Percentiles rank a stretch among this genome's conserved stretches.
These are phyloP conservation scores for Termitomyces sp. DNA, from an alignment of 768 basidiomycete genomes.

Conservation along the genomic window DNA sequence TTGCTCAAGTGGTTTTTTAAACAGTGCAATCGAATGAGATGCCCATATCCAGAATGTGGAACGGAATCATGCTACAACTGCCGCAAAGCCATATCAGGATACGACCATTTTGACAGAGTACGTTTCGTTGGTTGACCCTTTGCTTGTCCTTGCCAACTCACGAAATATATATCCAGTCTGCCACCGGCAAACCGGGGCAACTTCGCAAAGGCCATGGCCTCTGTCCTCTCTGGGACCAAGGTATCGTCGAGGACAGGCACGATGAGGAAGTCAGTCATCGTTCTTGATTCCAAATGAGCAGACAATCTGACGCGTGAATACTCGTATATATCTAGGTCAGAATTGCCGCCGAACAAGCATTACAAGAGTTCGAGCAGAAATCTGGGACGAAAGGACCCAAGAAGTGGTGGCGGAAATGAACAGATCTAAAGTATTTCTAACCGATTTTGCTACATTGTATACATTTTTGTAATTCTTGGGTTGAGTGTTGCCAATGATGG, in stretches of 20 bases:
- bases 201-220: constrained; percentile 26
- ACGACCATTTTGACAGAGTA: constrained; percentile 72
- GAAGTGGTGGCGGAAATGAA: neutral
- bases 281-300: neutral
- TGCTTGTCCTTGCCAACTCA: constrained; percentile 15
- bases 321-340: constrained; percentile 55
- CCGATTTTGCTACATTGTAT: neutral
- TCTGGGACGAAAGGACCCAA: constrained; percentile 18
- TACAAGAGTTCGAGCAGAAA: constrained; percentile 53
- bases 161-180: constrained; percentile 18
- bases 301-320: neutral
- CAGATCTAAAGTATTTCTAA: neutral
- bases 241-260: constrained; percentile 61
- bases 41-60: constrained; percentile 55
- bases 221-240: constrained; percentile 65
- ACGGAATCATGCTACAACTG: constrained; percentile 86
- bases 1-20: constrained; percentile 6
- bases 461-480: neutral
- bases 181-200: neutral
- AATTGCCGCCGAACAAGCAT: constrained; percentile 61
- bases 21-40: constrained; percentile 92
- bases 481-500: neutral
- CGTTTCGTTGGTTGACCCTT: constrained; percentile 16
- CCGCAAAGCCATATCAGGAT: constrained; percentile 66
- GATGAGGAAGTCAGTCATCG: constrained; percentile 53